phyloP scores from a whole-genome alignment of 140 eudicot species.

The Anethum foeniculum region DNA sequence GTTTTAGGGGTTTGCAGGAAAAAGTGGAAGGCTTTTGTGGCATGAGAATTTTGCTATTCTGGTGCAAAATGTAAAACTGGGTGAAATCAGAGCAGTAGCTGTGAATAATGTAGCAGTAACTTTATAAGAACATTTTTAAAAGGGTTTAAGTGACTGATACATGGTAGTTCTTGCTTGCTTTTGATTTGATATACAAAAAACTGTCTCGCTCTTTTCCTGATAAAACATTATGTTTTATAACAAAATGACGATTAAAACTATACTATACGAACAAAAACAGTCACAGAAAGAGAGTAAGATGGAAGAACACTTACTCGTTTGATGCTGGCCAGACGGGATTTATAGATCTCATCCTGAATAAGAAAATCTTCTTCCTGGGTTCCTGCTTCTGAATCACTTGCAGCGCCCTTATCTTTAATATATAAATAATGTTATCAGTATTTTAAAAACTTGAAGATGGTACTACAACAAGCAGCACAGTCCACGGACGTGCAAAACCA shows the following conservation, averaged over 20 bases:
- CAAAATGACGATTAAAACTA: neutral
- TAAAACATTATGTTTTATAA: neutral
- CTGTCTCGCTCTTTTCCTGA: neutral
- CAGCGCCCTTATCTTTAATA: conserved; percentile 65
- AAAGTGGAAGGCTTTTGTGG: neutral
- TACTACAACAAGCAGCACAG: neutral
- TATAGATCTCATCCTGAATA: conserved; percentile 82
- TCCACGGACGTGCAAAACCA: neutral
- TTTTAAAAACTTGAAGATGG: conserved; percentile 5
- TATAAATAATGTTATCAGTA: conserved; percentile 13
- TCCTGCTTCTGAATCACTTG: conserved; percentile 59
- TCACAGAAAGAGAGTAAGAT: neutral
- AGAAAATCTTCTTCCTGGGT: conserved; percentile 64
- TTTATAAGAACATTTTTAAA: neutral
- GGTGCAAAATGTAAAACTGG: neutral
- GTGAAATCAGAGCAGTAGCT: neutral
- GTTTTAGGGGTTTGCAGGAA: neutral
- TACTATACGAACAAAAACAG: neutral
- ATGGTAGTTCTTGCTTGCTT: neutral
- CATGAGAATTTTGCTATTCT: neutral
- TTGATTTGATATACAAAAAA: neutral
- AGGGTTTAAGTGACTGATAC: neutral
- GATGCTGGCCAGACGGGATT: conserved; percentile 88
- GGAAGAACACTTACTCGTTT: conserved; percentile 57
- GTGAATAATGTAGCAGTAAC: neutral